These are phyloP conservation scores for Talaromyces funiculosus DNA, from an alignment of 2,329 filamentous ascomycete species.

Conservation along the genomic window DNA sequence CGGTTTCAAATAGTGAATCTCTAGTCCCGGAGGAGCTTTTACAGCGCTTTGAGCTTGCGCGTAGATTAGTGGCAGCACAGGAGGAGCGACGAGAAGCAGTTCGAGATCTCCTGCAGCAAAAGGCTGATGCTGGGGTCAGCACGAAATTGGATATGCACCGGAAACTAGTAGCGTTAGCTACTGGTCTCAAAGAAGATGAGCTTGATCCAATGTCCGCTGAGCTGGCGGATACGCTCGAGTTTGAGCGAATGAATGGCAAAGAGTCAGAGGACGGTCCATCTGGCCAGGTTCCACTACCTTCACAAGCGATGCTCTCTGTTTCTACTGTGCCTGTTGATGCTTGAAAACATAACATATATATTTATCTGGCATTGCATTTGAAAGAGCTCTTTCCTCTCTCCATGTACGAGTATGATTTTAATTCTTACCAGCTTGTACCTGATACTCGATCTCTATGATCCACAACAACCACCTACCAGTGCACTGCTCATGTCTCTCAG, in stretches of 20 bases:
- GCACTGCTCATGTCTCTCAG: not conserved
- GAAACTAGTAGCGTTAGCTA: constrained; percentile 43
- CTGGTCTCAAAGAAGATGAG: constrained; percentile 43
- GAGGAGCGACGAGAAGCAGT: constrained; percentile 31
- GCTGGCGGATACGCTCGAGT: constrained; percentile 41
- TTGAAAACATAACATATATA: constrained; percentile 1
- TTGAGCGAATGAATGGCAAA: constrained; percentile 37
- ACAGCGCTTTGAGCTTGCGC: constrained; percentile 26
- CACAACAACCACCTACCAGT: not conserved
- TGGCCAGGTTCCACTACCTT: constrained; percentile 21
- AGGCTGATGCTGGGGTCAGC: constrained; percentile 41
- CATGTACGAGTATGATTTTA: not conserved
- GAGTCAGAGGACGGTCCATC: constrained; percentile 24
- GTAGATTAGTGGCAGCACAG: constrained; percentile 29
- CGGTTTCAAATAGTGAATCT: constrained; percentile 15
- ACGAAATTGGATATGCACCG: constrained; percentile 44
- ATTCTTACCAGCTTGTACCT: not conserved
- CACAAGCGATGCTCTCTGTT: constrained; percentile 21
- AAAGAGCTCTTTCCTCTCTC: not conserved
- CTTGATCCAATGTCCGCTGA: constrained; percentile 44
- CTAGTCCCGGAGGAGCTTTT: constrained; percentile 28
- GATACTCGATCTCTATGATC: not conserved
- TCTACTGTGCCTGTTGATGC: constrained; percentile 30
- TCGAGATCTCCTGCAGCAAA: constrained; percentile 40
- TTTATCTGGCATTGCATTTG: not conserved